These are phyloP conservation scores for Fulvia fulva DNA, from an alignment of 2,329 filamentous ascomycete species.

Conservation along the genomic window DNA sequence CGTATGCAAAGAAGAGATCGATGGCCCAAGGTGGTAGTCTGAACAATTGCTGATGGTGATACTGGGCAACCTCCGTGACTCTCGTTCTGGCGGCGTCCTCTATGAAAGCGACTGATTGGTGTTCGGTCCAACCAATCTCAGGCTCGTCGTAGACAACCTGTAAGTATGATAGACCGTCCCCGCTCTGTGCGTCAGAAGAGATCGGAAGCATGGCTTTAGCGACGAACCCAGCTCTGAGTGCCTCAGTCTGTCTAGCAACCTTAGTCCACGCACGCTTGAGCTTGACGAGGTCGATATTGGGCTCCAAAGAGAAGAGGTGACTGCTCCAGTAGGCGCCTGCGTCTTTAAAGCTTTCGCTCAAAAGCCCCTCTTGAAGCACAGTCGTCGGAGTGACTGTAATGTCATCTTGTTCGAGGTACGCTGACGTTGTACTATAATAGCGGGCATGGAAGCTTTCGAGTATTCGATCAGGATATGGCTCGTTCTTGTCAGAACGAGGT, in stretches of 20 bases:
- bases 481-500: background rate
- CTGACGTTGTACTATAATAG: slow-evolving; percentile 7
- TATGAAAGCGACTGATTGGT: background rate
- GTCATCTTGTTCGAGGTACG: slow-evolving; percentile 8
- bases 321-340: slow-evolving; percentile 15
- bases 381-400: slow-evolving; percentile 13
- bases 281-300: slow-evolving; percentile 7
- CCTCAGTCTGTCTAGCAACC: slow-evolving; percentile 10
- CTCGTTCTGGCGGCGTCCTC: slow-evolving; percentile 4
- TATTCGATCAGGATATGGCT: background rate
- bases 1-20: slow-evolving; percentile 5
- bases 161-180: slow-evolving; percentile 8
- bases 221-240: slow-evolving; percentile 14
- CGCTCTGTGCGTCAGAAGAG: background rate
- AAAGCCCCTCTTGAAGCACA: slow-evolving; percentile 11
- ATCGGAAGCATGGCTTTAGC: slow-evolving; percentile 8
- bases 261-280: slow-evolving; percentile 12
- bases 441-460: slow-evolving; percentile 6
- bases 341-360: slow-evolving; percentile 14
- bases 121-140: slow-evolving; percentile 4
- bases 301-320: slow-evolving; percentile 10
- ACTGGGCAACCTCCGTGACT: slow-evolving; percentile 4
- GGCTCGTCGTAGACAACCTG: slow-evolving; percentile 15
- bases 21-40: slow-evolving; percentile 13
- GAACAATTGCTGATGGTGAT: slow-evolving; percentile 12